These are phyloP conservation scores for Triticum turgidum DNA, from an alignment of 176 grass and related monocot genomes.

Conservation along the genomic window DNA sequence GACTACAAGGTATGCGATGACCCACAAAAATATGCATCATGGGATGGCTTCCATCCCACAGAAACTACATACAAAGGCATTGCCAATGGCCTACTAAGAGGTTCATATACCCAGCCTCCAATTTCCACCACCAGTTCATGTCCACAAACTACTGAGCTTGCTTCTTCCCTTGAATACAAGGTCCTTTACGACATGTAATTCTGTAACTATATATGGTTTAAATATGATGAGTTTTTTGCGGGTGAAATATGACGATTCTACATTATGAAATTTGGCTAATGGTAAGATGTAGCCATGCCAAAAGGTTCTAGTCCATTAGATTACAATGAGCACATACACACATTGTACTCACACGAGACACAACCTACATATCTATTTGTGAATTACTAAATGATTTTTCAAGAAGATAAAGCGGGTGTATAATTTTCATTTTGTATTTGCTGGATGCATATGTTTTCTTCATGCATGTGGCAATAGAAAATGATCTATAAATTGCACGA, in stretches of 20 bases:
- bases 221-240: too few relatives aligned
- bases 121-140: conserved; percentile 28
- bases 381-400: neutral
- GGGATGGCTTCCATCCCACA: conserved; percentile 59
- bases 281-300: neutral
- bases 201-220: neutral
- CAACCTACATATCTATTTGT: too few relatives aligned
- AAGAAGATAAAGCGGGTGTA: too few relatives aligned
- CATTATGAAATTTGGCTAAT: neutral
- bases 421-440: neutral
- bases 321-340: neutral
- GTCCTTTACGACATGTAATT: conserved; percentile 15
- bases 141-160: neutral
- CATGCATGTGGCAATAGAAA: neutral
- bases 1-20: conserved; percentile 47
- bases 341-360: too few relatives aligned
- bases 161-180: conserved; percentile 26
- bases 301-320: neutral
- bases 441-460: neutral
- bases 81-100: conserved; percentile 45
- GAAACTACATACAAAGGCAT: conserved; percentile 58
- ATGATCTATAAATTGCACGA: neutral
- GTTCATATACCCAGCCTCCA: conserved; percentile 38
- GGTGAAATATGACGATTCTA: neutral
- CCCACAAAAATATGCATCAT: conserved; percentile 52